A percentile compares a stretch with the other conserved stretches of the same genome.
Evolutionary conservation across 352 stramenopile species (phyloP).

Genomic region (Phytophthora meadii): DNA sequence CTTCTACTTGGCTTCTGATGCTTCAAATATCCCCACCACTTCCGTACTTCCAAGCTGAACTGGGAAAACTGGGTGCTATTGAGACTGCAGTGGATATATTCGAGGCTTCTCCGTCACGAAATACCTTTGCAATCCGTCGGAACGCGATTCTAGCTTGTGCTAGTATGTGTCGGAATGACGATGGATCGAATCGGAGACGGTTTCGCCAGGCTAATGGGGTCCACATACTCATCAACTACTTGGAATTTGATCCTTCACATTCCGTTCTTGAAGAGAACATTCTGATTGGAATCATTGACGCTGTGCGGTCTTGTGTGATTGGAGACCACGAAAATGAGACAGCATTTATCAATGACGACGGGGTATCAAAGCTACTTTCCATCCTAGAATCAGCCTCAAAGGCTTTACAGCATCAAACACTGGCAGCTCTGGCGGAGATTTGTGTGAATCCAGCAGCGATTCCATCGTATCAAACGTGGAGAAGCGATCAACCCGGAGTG

Average conservation of each 20-base stretch:
- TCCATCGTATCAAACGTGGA: slow-evolving; percentile 69
- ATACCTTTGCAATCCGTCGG: slow-evolving; percentile 72
- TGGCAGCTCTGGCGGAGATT: slow-evolving; percentile 72
- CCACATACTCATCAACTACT: slow-evolving; percentile 41
- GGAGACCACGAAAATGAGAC: slow-evolving; percentile 60
- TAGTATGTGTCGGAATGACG: slow-evolving; percentile 60
- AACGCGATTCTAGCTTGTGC: slow-evolving; percentile 68
- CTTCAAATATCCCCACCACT: slow-evolving; percentile 47
- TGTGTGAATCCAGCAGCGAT: slow-evolving; percentile 77
- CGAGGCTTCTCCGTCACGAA: slow-evolving; percentile 43
- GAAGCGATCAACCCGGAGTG: slow-evolving; percentile 51
- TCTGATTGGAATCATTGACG: slow-evolving; percentile 67
- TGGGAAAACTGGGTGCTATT: slow-evolving; percentile 55
- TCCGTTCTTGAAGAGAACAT: slow-evolving; percentile 76
- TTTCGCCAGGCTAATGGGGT: slow-evolving; percentile 66
- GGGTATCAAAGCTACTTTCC: slow-evolving; percentile 65
- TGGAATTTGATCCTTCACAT: slow-evolving; percentile 60
- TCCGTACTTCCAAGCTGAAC: slow-evolving; percentile 48
- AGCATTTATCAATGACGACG: slow-evolving; percentile 65
- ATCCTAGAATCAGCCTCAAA: slow-evolving; percentile 62
- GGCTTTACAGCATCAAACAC: slow-evolving; percentile 62
- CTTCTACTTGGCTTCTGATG: slow-evolving; percentile 63
- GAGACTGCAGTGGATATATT: slow-evolving; percentile 66
- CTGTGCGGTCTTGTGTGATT: slow-evolving; percentile 69
- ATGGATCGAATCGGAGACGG: slow-evolving; percentile 52